These are phyloP conservation scores for Bolboschoenus planiculmis DNA, from an alignment of 176 grass and related monocot genomes.

Conservation along the genomic window DNA sequence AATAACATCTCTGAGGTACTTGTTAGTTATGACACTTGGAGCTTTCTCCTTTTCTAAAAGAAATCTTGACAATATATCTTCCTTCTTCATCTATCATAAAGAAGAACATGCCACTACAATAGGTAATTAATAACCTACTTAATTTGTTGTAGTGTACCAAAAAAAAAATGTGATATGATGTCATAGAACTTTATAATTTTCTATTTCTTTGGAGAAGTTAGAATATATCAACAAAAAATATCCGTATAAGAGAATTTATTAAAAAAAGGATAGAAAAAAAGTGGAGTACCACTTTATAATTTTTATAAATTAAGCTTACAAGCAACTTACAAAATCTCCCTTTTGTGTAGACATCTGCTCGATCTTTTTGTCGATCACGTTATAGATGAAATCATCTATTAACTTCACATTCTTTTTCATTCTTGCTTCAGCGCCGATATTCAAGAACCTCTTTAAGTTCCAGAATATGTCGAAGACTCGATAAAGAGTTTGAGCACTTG, in stretches of 20 bases:
- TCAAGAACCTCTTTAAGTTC: constrained; percentile 45
- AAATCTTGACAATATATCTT: constrained; percentile 79
- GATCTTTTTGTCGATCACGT: constrained; percentile 41
- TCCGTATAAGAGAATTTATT: no score
- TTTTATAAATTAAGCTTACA: no score
- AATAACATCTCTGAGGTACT: no score
- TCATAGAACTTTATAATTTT: no score
- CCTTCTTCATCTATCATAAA: constrained; percentile 30
- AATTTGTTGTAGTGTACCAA: no score
- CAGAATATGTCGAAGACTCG: constrained; percentile 52
- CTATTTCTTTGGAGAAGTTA: no score
- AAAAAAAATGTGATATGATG: no score
- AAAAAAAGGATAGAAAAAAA: no score
- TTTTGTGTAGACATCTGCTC: constrained; percentile 23
- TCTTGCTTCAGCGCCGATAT: constrained; percentile 58
- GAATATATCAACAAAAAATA: no score
- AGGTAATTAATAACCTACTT: no score
- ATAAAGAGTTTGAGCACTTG: neutral
- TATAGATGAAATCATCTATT: constrained; percentile 57
- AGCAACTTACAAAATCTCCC: constrained; percentile 36
- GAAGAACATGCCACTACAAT: neutral
- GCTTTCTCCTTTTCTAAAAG: constrained; percentile 42
- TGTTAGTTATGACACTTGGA: constrained; percentile 30
- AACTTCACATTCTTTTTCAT: constrained; percentile 39
- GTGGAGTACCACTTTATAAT: no score